Evolutionary conservation across 768 basidiomycete genomes (phyloP).

Genomic region (Boletus pseudopeckii): DNA sequence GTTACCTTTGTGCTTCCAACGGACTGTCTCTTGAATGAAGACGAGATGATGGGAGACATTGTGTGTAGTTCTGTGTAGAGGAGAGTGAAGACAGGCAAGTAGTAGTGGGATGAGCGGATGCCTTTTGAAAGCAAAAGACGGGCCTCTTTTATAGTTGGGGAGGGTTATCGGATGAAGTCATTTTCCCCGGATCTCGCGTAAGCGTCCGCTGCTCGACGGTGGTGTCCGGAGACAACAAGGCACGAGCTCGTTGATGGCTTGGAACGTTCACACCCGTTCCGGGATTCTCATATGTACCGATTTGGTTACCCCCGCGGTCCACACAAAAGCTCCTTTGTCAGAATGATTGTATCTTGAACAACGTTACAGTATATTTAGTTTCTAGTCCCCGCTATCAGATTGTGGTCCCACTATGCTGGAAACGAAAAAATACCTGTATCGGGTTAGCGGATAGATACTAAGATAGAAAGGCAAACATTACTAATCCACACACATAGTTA

Average conservation of each 20-base stretch:
- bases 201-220: no score
- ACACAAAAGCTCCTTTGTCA: neutral
- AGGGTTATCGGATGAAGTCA: no score
- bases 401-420: no score
- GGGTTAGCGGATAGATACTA: no score
- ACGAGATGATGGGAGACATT: slow-evolving; percentile 16
- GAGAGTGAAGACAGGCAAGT: neutral
- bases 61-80: neutral
- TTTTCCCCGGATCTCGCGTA: no score
- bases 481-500: no score
- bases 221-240: neutral
- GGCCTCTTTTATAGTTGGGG: neutral
- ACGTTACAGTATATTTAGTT: neutral
- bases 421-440: no score
- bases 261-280: no score
- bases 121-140: neutral
- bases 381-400: neutral
- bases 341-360: neutral
- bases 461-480: no score
- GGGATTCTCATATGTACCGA: neutral
- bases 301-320: no score
- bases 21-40: slow-evolving; percentile 23
- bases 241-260: neutral
- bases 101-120: neutral
- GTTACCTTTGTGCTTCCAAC: slow-evolving; percentile 18